These are phyloP conservation scores for Venturia oleaginea DNA, from an alignment of 2,329 filamentous ascomycete genomes.

Conservation along the genomic window DNA sequence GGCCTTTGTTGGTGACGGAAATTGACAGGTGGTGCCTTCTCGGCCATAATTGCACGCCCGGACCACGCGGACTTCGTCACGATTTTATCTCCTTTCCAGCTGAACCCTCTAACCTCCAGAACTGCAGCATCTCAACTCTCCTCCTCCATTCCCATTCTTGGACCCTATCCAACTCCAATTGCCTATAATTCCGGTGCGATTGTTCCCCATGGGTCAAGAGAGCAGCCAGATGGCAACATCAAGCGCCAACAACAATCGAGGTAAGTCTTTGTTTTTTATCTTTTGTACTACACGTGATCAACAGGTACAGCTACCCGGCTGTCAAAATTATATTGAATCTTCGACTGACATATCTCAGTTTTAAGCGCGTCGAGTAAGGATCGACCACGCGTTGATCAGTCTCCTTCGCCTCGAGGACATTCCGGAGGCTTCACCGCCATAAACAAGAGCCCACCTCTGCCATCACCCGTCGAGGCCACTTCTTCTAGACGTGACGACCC, in stretches of 20 bases:
- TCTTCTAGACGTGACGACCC: not conserved
- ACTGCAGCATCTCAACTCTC: not conserved
- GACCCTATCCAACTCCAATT: not conserved
- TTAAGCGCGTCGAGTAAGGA: too few species aligned
- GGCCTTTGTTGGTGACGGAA: not conserved
- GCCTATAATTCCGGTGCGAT: not conserved
- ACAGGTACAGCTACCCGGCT: not conserved
- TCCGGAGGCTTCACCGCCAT: not conserved
- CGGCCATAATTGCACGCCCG: not conserved
- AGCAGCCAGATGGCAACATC: not conserved
- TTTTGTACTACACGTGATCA: not conserved
- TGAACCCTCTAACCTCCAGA: slow-evolving; percentile 1
- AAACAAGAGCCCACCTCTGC: not conserved
- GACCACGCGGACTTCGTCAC: not conserved
- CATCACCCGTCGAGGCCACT: not conserved
- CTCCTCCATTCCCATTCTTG: not conserved
- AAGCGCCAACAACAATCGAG: not conserved
- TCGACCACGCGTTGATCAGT: not conserved
- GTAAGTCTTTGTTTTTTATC: not conserved
- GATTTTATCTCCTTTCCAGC: not conserved
- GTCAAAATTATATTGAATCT: not conserved
- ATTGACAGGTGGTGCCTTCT: not conserved
- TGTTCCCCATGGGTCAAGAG: not conserved
- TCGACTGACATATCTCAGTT: not conserved
- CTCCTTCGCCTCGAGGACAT: not conserved